Evolutionary conservation across 208 protist genomes (phyloP).

Genomic region (Acanthamoeba sp.): DNA sequence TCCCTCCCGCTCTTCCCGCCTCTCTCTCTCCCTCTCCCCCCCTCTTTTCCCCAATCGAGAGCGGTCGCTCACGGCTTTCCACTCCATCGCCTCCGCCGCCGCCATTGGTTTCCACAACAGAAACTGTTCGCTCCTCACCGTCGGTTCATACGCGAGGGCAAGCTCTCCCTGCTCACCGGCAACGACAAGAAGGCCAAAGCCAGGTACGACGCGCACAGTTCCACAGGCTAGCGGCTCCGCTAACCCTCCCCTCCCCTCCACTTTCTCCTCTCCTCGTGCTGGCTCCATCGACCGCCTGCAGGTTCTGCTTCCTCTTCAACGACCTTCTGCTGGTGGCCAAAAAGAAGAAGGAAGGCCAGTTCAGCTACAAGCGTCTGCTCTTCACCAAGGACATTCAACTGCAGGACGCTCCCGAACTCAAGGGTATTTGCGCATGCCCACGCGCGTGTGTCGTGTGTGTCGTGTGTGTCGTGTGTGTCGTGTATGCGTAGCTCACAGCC

Average conservation of each 20-base stretch:
- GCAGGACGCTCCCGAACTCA: slow-evolving; percentile 20
- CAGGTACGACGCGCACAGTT: not conserved
- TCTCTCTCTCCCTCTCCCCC: not conserved
- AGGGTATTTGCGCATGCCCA: not conserved
- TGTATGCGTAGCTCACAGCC: not conserved
- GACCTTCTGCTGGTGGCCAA: slow-evolving; percentile 45
- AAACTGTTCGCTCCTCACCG: slow-evolving; percentile 53
- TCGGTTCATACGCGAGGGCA: slow-evolving; percentile 23
- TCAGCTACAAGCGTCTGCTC: slow-evolving; percentile 2
- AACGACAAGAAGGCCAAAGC: slow-evolving; percentile 35
- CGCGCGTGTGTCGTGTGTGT: not conserved
- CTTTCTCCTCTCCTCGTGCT: not conserved
- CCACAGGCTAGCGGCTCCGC: not conserved
- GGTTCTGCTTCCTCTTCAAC: slow-evolving; percentile 62
- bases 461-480: not conserved
- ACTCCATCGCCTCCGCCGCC: too few species aligned
- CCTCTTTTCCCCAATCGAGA: not conserved
- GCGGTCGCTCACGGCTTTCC: not conserved
- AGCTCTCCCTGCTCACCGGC: slow-evolving; percentile 14
- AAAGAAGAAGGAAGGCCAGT: slow-evolving; percentile 31
- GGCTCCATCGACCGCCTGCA: not conserved
- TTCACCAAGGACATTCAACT: slow-evolving; percentile 59
- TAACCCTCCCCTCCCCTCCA: too few species aligned
- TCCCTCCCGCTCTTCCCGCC: not conserved
- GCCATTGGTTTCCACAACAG: not conserved